A percentile compares a stretch with the other conserved stretches of the same genome.
Evolutionary conservation across 768 basidiomycete genomes (phyloP).

Genomic region (Suillus sp.): DNA sequence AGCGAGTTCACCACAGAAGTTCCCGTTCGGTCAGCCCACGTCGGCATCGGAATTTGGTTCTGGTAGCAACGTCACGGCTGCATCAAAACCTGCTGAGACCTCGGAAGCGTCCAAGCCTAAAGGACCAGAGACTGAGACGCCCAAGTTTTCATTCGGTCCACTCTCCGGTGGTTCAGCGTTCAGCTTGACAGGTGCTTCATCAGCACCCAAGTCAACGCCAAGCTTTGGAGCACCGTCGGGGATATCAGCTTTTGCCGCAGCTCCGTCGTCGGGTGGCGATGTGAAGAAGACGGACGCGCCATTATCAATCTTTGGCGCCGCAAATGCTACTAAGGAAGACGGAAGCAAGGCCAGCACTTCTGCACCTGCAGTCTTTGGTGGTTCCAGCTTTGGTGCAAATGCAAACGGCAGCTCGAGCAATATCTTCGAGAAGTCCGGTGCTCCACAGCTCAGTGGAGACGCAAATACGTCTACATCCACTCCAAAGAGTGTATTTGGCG

Average conservation of each 20-base stretch:
- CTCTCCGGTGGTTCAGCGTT: conserved; percentile 14
- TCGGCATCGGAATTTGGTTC: background rate
- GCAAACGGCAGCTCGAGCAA: conserved; percentile 19
- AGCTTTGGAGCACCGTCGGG: conserved; percentile 27
- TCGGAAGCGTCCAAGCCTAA: conserved; percentile 20
- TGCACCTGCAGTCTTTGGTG: conserved; percentile 25
- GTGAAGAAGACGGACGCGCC: conserved; percentile 29
- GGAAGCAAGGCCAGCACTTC: conserved; percentile 17
- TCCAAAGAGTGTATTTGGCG: conserved; percentile 20
- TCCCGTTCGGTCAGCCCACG: background rate
- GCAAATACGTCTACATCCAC: conserved; percentile 24
- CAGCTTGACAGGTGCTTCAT: conserved; percentile 11
- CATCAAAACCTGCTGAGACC: conserved; percentile 14
- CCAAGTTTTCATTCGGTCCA: conserved; percentile 31
- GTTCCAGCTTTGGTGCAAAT: conserved; percentile 21
- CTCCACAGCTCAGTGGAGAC: conserved; percentile 21
- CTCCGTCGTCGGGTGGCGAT: conserved; percentile 23
- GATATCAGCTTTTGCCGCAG: conserved; percentile 24
- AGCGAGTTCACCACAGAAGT: conserved; percentile 10
- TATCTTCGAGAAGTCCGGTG: conserved; percentile 20
- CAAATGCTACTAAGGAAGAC: conserved; percentile 15
- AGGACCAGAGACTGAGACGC: conserved; percentile 14
- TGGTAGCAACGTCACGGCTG: background rate
- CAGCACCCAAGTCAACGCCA: conserved; percentile 22
- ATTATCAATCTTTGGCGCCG: conserved; percentile 39